Conservation (phyloP, 2,329 filamentous ascomycete genomes). For the Parastagonospora nodorum region DNA sequence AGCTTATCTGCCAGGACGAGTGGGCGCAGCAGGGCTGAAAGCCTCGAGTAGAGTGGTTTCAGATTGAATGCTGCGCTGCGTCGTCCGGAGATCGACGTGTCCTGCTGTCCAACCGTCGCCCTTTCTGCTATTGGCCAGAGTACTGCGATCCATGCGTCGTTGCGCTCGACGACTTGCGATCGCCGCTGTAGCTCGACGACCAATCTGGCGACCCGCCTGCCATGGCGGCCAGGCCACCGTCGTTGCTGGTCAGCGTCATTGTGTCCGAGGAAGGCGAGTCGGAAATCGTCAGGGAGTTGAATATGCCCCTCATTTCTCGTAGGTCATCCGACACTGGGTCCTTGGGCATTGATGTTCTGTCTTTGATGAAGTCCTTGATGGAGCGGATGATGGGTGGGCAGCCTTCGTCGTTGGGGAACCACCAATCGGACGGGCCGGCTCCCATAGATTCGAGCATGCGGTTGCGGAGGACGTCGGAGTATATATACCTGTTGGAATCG, state of each 20-base stretch:
- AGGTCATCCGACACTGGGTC: slow-evolving; percentile 66
- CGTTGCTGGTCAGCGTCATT: slow-evolving; percentile 33
- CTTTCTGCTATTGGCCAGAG: slow-evolving; percentile 19
- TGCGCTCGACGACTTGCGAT: slow-evolving; percentile 23
- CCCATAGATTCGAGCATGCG: slow-evolving; percentile 79
- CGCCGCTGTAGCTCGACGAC: slow-evolving; percentile 24
- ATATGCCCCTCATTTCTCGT: slow-evolving; percentile 75
- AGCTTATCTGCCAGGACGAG: slow-evolving; percentile 14
- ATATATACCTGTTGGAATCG: slow-evolving; percentile 71
- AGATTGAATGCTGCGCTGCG: slow-evolving; percentile 12
- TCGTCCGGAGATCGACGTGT: slow-evolving; percentile 10
- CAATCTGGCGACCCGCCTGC: slow-evolving; percentile 32
- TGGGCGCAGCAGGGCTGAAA: slow-evolving; percentile 24
- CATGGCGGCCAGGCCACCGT: slow-evolving; percentile 16
- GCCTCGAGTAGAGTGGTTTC: slow-evolving; percentile 23
- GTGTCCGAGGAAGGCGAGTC: slow-evolving; percentile 39
- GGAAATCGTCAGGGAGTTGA: slow-evolving; percentile 48
- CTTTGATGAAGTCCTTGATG: slow-evolving; percentile 80
- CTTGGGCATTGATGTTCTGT: slow-evolving; percentile 63
- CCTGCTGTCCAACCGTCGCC: slow-evolving; percentile 9
- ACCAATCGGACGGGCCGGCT: slow-evolving; percentile 78
- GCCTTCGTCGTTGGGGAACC: slow-evolving; percentile 82
- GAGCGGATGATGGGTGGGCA: slow-evolving; percentile 75
- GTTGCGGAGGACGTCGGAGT: slow-evolving; percentile 72
- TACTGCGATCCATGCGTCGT: slow-evolving; percentile 22